phyloP scores from a whole-genome alignment of 148 eudicot species.

The Rhododendron ferrugineum region DNA sequence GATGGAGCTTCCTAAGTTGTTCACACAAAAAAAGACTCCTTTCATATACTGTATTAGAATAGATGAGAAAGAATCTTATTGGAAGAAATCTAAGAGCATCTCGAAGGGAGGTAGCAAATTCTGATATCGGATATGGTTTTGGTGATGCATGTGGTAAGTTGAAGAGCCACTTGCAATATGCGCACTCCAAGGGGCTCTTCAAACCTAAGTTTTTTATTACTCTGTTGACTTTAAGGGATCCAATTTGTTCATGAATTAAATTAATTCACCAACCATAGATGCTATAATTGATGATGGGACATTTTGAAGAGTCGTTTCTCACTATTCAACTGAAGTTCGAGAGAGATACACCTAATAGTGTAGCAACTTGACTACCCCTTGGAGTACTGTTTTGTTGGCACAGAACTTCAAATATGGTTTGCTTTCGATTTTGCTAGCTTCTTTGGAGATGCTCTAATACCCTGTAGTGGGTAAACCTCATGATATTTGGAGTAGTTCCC shows the following conservation, averaged over 20 bases:
- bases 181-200: background rate
- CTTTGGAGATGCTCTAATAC: background rate
- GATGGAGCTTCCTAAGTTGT: background rate
- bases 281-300: background rate
- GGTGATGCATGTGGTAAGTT: background rate
- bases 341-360: background rate
- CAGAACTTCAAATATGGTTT: background rate
- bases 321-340: background rate
- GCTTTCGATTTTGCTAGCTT: background rate
- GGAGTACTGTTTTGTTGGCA: background rate
- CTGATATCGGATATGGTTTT: no score
- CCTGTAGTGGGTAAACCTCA: background rate
- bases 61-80: no score
- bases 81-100: background rate
- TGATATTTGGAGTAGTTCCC: background rate
- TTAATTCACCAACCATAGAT: no score
- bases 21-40: no score
- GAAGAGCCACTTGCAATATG: background rate
- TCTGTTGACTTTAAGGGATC: background rate
- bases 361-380: background rate
- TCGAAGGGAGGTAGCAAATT: background rate
- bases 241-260: background rate
- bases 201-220: background rate
- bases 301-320: background rate
- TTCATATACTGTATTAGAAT: no score